These are phyloP conservation scores for Suillus discolor DNA, from an alignment of 768 basidiomycete genomes.

Conservation along the genomic window DNA sequence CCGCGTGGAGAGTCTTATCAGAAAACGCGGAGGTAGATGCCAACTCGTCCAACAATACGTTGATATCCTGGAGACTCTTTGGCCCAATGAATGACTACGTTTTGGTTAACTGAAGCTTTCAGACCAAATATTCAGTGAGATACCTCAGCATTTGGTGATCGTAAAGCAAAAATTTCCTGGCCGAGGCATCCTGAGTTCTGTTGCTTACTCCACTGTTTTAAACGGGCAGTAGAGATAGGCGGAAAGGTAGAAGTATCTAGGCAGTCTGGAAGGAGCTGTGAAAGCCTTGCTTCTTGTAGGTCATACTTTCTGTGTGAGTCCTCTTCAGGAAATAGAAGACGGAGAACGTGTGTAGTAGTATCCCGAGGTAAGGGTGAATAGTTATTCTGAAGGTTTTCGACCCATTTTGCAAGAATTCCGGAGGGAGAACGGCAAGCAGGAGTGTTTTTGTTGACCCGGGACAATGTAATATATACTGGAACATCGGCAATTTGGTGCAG, in stretches of 20 bases:
- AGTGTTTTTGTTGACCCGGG: constrained; percentile 13
- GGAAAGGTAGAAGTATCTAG: constrained; percentile 41
- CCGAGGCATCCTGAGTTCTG: constrained; percentile 71
- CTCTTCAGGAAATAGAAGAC: constrained; percentile 84
- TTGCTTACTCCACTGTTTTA: constrained; percentile 42
- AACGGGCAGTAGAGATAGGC: constrained; percentile 26
- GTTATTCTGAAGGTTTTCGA: constrained; percentile 38
- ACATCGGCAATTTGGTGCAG: constrained; percentile 46
- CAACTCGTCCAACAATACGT: constrained; percentile 72
- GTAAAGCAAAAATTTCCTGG: constrained; percentile 49
- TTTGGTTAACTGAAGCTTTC: constrained; percentile 12
- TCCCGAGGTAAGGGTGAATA: constrained; percentile 52
- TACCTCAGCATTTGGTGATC: constrained; percentile 38
- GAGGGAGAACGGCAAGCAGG: constrained; percentile 37
- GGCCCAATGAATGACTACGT: constrained; percentile 22
- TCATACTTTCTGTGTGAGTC: constrained; percentile 71
- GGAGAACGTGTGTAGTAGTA: constrained; percentile 64
- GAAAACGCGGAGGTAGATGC: constrained; percentile 69
- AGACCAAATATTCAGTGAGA: neutral
- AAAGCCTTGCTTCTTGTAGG: constrained; percentile 67
- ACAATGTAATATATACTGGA: constrained; percentile 22
- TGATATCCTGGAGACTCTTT: constrained; percentile 51
- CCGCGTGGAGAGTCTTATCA: constrained; percentile 43
- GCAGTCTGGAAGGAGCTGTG: constrained; percentile 50
- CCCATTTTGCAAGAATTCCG: constrained; percentile 47